Evolutionary conservation across 768 basidiomycete genomes (phyloP).

Genomic region (Collybiopsis confluens): DNA sequence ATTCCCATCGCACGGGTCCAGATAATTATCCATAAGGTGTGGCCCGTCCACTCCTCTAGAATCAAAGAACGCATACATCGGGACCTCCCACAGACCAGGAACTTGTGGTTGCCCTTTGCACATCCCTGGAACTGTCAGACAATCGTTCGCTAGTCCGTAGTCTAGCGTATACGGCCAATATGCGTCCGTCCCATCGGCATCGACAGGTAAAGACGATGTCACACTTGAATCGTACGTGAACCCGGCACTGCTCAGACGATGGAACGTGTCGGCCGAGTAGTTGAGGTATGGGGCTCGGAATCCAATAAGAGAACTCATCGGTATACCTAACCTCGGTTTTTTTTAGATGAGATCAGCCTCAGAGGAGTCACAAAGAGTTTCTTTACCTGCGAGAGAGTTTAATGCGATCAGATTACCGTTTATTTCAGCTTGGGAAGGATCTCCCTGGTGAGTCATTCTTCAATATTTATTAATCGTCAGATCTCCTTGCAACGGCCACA

Average conservation of each 20-base stretch:
- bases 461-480: too few relatives aligned
- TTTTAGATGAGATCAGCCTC: too few relatives aligned
- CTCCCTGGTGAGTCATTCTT: slow-evolving; percentile 77
- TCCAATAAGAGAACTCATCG: slow-evolving; percentile 55
- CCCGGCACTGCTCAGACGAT: slow-evolving; percentile 44
- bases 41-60: slow-evolving; percentile 44
- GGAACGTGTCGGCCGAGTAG: slow-evolving; percentile 60
- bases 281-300: slow-evolving; percentile 79
- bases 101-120: slow-evolving; percentile 71
- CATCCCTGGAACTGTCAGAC: slow-evolving; percentile 45
- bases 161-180: slow-evolving; percentile 85
- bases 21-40: slow-evolving; percentile 84
- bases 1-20: slow-evolving; percentile 58
- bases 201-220: slow-evolving; percentile 60
- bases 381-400: slow-evolving; percentile 63
- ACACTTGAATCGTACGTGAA: slow-evolving; percentile 74
- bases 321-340: slow-evolving; percentile 50
- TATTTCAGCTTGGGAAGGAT: slow-evolving; percentile 59
- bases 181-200: slow-evolving; percentile 63
- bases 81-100: slow-evolving; percentile 81
- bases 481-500: neutral
- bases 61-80: slow-evolving; percentile 80
- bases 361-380: too few relatives aligned
- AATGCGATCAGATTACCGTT: slow-evolving; percentile 76
- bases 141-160: slow-evolving; percentile 76